Percentiles rank a stretch among this genome's conserved stretches.
Conservation (phyloP, 352 stramenopile genomes). For the Vaucheria bursata region DNA sequence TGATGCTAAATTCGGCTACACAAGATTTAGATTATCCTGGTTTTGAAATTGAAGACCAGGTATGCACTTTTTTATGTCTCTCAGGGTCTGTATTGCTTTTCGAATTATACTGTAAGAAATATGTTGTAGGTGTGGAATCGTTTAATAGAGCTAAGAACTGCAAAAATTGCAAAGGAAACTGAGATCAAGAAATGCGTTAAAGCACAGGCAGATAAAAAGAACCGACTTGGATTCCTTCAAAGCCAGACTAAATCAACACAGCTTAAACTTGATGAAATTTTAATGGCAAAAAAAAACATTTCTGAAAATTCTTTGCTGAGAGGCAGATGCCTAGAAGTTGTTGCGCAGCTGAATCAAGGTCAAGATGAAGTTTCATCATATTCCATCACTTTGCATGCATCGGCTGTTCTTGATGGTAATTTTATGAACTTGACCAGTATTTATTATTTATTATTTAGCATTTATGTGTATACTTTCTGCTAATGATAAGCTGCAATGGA, state of each 20-base stretch:
- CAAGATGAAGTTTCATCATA: constrained; percentile 55
- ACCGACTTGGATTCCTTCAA: not conserved
- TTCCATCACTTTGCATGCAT: not conserved
- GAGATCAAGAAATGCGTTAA: constrained; percentile 62
- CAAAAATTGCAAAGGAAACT: constrained; percentile 53
- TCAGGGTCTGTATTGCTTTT: too few species aligned
- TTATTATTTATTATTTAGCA: too few species aligned
- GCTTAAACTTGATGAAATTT: too few species aligned
- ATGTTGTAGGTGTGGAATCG: constrained; percentile 55
- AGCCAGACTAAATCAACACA: too few species aligned
- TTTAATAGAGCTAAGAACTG: constrained; percentile 58
- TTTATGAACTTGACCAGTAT: too few species aligned
- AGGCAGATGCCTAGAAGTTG: constrained; percentile 58
- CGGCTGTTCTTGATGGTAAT: too few species aligned
- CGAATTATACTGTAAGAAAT: too few species aligned
- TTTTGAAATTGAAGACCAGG: constrained; percentile 44
- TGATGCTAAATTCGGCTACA: too few species aligned
- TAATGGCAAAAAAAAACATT: too few species aligned
- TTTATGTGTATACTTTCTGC: too few species aligned
- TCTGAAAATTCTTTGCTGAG: constrained; percentile 51
- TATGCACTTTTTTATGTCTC: too few species aligned
- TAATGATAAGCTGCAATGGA: too few species aligned
- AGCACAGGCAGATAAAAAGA: constrained; percentile 55
- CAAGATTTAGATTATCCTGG: constrained; percentile 39
- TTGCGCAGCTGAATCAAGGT: constrained; percentile 73